phyloP scores from a whole-genome alignment of 2,329 filamentous ascomycete species.

The Kalmusia sp. region DNA sequence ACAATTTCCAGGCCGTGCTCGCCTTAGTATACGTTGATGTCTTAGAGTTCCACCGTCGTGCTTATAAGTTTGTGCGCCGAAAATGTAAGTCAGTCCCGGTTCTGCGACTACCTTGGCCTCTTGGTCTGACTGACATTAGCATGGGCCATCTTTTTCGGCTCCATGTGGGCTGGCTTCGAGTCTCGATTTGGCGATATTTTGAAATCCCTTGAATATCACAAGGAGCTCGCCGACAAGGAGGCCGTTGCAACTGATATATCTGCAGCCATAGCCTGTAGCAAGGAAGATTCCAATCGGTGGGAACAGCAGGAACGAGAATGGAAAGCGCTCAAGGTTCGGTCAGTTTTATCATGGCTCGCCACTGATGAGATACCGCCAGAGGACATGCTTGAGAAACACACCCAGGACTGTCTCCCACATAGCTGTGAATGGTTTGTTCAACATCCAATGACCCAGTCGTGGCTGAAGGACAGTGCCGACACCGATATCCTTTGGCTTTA shows the following conservation, averaged over 20 bases:
- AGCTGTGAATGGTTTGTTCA: conserved; percentile 20
- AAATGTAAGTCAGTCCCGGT: conserved; percentile 42
- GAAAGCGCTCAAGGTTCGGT: background rate
- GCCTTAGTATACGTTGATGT: conserved; percentile 57
- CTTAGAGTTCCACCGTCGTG: conserved; percentile 54
- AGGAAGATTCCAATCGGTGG: conserved; percentile 17
- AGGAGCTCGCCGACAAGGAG: conserved; percentile 33
- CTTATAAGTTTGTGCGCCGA: conserved; percentile 54
- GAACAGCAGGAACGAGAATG: conserved; percentile 22
- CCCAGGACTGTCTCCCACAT: conserved; percentile 9
- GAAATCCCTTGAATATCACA: conserved; percentile 22
- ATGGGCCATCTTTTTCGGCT: conserved; percentile 33
- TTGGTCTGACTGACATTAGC: conserved; percentile 13
- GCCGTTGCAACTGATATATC: conserved; percentile 26
- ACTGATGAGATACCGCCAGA: conserved; percentile 1
- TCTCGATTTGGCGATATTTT: conserved; percentile 28
- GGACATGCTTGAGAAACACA: conserved; percentile 13
- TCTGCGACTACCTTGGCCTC: too few species aligned
- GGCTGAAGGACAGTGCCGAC: conserved; percentile 11
- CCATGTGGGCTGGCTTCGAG: conserved; percentile 30
- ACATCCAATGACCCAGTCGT: conserved; percentile 11
- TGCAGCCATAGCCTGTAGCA: conserved; percentile 20
- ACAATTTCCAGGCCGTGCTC: conserved; percentile 49
- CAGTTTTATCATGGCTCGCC: conserved; percentile 9
- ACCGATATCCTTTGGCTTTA: conserved; percentile 17